phyloP scores from a whole-genome alignment of 768 basidiomycete species.

The Tulasnella sp. region DNA sequence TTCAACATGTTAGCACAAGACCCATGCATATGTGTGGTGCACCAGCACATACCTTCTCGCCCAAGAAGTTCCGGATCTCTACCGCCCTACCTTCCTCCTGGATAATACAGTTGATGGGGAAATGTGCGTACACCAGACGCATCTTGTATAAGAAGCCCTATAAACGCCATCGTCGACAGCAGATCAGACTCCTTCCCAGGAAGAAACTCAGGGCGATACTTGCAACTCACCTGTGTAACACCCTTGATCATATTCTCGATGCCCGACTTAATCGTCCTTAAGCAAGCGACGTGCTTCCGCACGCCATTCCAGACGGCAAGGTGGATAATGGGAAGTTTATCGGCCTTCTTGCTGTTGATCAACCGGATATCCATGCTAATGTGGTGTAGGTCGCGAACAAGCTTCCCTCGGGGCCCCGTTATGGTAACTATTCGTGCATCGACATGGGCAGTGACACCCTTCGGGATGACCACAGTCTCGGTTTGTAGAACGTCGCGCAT shows the following conservation, averaged over 20 bases:
- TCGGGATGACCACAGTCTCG: slow-evolving; percentile 85
- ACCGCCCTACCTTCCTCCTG: slow-evolving; percentile 58
- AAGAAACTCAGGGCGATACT: neutral
- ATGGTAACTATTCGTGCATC: slow-evolving; percentile 90
- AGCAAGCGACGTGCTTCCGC: slow-evolving; percentile 96
- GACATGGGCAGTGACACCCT: slow-evolving; percentile 72
- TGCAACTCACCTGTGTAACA: slow-evolving; percentile 72
- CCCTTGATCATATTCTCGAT: slow-evolving; percentile 98
- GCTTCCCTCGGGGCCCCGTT: slow-evolving; percentile 82
- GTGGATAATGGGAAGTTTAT: slow-evolving; percentile 61
- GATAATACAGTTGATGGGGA: slow-evolving; percentile 98
- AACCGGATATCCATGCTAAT: slow-evolving; percentile 89
- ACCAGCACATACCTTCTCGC: slow-evolving; percentile 85
- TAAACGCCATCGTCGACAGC: no score
- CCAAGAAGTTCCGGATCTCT: slow-evolving; percentile 92
- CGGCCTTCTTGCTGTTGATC: slow-evolving; percentile 47
- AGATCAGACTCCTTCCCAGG: neutral
- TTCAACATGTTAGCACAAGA: no score
- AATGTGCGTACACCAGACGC: slow-evolving; percentile 99
- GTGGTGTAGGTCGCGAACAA: slow-evolving; percentile 88
- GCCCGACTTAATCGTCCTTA: slow-evolving; percentile 88
- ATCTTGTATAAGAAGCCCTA: slow-evolving; percentile 99
- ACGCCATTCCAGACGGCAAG: slow-evolving; percentile 97
- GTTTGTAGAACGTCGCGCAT: slow-evolving; percentile 91
- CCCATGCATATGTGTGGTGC: no score